Base-by-base conservation (phyloP, 805 yeast species). In the Starmerella ratchasimensis region DNA sequence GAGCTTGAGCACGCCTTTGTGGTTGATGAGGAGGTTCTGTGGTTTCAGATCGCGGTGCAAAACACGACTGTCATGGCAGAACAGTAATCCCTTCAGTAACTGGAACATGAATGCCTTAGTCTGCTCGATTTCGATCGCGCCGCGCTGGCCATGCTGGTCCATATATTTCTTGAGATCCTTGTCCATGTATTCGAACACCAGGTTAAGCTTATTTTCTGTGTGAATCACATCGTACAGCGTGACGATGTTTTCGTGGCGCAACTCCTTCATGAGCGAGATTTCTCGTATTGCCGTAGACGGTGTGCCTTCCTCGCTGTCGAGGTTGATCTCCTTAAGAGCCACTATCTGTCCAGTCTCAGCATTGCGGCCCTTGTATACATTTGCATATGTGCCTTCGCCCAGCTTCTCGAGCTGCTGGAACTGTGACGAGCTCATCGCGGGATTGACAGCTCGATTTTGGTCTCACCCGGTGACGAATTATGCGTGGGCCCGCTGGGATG, bases 221-320 rank as follows among this genome's bases (percentile, higher is more conserved):
- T 88, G 97, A 44, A 90, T 86, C 30, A 88, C 96, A 58, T 88
- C 98, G 61, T 84, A 84, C 34, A 88, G 63, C 11, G 94, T 76
- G 31, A 88, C 93, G 46, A 88, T 83, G 58, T 88, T 88, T 48
- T 80, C 94, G 57, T 86, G 93, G 56, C 81, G 82, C 43, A 88
- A 67, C 60, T 88, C 98, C 60, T 88, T 88, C 83, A 88, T 79
- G 41, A 88, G 65, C 4, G 97, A 88, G 45, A 88, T 88, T 60
- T 88, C 98, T 47, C 98, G 71, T 52, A 88, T 88, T 2, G 98
- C 98, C 1, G 98, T 90, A 4, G 95, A 83, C 6, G 98, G 98
- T 1, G 97, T 93, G 27, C 98, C 98, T 62, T 90, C 96, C 55
- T 90, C 98, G 36, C 93, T 78, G 55, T 90, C 98, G 44, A 88